Percentiles rank a stretch among this genome's conserved stretches.
phyloP scores from a whole-genome alignment of 179 eudicot genomes.

The Carnegiea gigantea region DNA sequence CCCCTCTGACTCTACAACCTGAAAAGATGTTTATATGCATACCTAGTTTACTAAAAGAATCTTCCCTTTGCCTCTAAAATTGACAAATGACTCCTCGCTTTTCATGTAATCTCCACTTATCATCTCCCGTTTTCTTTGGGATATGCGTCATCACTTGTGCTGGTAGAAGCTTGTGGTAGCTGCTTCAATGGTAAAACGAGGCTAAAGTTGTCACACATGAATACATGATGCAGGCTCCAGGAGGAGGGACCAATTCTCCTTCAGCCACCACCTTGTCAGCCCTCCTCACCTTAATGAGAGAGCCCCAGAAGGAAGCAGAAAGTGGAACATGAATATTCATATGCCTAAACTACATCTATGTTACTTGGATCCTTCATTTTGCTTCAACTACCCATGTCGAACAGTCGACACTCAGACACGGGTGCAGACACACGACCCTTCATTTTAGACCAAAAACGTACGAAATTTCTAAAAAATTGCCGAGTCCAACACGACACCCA shows the following conservation, averaged over 20 bases:
- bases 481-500: no score
- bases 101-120: no score
- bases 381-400: no score
- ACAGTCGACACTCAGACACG: no score
- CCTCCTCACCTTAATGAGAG: not conserved
- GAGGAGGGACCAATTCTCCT: not conserved
- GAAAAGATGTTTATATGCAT: not conserved
- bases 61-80: not conserved
- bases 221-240: not conserved
- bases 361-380: no score
- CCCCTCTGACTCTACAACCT: not conserved
- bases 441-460: no score
- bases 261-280: not conserved
- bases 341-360: not conserved
- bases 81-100: no score
- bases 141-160: not conserved
- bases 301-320: not conserved
- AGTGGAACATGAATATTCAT: not conserved
- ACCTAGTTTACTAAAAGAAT: not conserved
- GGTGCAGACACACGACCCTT: no score
- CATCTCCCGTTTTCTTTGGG: no score
- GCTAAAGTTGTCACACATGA: not conserved
- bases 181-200: not conserved
- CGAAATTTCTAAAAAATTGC: no score
- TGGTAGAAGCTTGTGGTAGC: not conserved